These are phyloP conservation scores for Neurospora crassa DNA, from an alignment of 2,329 filamentous ascomycete species.

Conservation along the genomic window DNA sequence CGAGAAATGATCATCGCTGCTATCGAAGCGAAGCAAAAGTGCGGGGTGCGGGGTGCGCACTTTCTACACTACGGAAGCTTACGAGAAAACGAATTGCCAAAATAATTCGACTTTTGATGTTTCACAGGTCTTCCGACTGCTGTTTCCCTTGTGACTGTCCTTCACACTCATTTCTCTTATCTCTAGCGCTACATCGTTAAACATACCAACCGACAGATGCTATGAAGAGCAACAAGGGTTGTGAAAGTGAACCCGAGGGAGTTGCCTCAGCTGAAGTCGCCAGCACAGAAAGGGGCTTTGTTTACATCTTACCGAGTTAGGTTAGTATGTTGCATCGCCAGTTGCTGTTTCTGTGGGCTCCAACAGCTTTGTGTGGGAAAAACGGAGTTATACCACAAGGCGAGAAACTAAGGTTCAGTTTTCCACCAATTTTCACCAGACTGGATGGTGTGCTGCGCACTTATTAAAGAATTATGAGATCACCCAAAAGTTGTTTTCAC, in stretches of 20 bases:
- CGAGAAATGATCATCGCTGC: background rate
- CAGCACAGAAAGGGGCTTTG: background rate
- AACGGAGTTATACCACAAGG: background rate
- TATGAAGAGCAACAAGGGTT: background rate
- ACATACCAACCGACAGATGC: background rate
- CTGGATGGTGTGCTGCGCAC: background rate
- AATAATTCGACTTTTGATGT: background rate
- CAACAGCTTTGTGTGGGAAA: background rate
- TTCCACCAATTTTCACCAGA: background rate
- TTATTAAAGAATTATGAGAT: background rate
- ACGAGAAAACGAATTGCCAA: background rate
- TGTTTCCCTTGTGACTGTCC: background rate
- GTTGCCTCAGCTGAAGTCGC: background rate
- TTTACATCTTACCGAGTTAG: background rate
- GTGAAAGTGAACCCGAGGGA: background rate
- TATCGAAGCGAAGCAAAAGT: background rate
- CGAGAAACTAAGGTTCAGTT: background rate
- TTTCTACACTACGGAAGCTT: background rate
- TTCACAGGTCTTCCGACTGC: background rate
- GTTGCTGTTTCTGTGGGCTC: background rate
- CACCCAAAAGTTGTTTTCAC: background rate
- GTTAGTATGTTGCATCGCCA: background rate
- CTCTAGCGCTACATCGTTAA: background rate
- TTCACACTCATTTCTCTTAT: background rate
- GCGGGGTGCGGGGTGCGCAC: background rate